Percentiles rank a stretch among this genome's conserved stretches.
These are phyloP conservation scores for Carnegiea gigantea DNA, from an alignment of 179 eudicot genomes.

Conservation along the genomic window DNA sequence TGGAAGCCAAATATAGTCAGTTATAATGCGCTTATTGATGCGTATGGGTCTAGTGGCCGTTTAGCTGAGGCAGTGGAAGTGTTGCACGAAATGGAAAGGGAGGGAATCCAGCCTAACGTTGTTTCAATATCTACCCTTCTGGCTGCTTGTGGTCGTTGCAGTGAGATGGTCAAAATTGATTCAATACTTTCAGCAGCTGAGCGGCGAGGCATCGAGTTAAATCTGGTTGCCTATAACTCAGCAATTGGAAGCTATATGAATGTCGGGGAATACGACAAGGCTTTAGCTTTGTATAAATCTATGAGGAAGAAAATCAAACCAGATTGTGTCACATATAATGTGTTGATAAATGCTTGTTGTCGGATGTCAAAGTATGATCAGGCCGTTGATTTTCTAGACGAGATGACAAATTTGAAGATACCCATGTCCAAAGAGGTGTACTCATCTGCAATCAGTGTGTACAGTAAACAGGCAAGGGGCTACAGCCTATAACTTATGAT, in stretches of 20 bases:
- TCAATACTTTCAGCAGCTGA: conserved; percentile 82
- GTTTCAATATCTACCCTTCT: conserved; percentile 84
- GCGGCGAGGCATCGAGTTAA: conserved; percentile 63
- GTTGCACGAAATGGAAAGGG: conserved; percentile 82
- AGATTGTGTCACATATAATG: conserved; percentile 79
- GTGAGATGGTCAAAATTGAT: conserved; percentile 79
- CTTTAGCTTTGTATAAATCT: conserved; percentile 51
- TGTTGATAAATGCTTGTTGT: conserved; percentile 80
- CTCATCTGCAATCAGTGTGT: conserved; percentile 86
- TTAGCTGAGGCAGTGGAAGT: conserved; percentile 77
- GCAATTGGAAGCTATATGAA: conserved; percentile 91
- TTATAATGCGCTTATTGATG: conserved; percentile 92
- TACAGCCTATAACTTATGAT: not conserved
- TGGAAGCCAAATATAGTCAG: conserved; percentile 77
- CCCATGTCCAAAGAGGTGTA: conserved; percentile 84
- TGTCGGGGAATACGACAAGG: conserved; percentile 82
- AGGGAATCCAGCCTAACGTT: conserved; percentile 79
- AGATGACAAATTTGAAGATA: conserved; percentile 60
- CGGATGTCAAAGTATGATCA: conserved; percentile 77
- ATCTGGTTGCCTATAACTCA: conserved; percentile 80
- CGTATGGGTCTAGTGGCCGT: conserved; percentile 80
- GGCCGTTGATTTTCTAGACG: conserved; percentile 68
- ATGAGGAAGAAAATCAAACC: conserved; percentile 72
- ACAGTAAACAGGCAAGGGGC: conserved; percentile 80
- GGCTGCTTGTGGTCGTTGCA: conserved; percentile 90